Evolutionary conservation across 345 rosid species (phyloP), one percentile per base, ranked within the genome.

Genomic region (Acer negundo): DNA sequence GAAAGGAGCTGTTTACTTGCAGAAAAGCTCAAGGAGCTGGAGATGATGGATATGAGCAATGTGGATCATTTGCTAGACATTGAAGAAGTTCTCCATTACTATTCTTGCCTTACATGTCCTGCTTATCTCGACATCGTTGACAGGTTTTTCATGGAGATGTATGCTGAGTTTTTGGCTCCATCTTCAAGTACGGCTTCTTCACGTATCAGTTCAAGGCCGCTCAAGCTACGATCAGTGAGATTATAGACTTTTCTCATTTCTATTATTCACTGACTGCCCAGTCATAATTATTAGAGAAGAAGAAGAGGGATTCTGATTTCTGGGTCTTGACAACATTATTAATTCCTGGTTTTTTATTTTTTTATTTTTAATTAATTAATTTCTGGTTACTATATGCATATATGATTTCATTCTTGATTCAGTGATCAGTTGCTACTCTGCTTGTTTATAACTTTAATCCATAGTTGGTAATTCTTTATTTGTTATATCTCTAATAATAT

Each of bases 21-120:
- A 10, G 75, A 76, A 79, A 92, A 85, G 89, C 74, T 94, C 7
- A 88, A 84, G 87, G 96, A 94, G 78, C 78, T 94, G 65, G 94
- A 90, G 86, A 86, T 68, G 88, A 83, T 92, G 84, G 92, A 87
- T 80, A 31, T 79, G 78, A 83, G 84, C 68, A 85, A 92, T 69
- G 84, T 87, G 35, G 91, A 89, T 67, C 94, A 90, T 77, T 85
- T 88, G 42, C 76, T 86, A 12, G 97, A 92, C 84, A 78, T 94
- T 8, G 89, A 90, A 82, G 94, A 94, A 84, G 87, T 94, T 75
- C 82, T 91, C 3, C 87, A 91, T 76, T 94, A 89, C 81, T 94
- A 94, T 82, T 91, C 97, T 49, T 85, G 92, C 35, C 89, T 94
- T 19, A 88, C 89, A 8, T 94, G 90, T n/a, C 87, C 92, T 44